Evolutionary conservation across 1,284 basidiomycete species (phyloP), one percentile per base, ranked within the genome.

Genomic region (Microbotryomycetes sp.): DNA sequence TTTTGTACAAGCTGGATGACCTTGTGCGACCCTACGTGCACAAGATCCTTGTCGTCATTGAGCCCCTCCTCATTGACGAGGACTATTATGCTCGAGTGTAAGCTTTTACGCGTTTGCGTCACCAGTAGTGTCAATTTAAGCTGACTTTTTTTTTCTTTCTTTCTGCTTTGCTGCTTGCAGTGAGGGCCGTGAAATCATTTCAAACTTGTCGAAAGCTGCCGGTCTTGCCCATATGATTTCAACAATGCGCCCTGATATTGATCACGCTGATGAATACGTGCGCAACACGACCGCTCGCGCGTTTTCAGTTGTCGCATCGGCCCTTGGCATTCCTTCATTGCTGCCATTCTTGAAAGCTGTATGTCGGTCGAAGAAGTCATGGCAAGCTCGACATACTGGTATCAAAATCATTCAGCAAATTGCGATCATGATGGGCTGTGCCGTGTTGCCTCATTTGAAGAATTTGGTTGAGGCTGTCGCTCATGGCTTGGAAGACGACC

Each of bases 161-260:
- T 9, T 19, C 9, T 42, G 36, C 36, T 19, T 42, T 42, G 36
- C 36, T 42, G 36, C 4, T 5, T 36, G 23, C 49, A 63, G 62
- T 59, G 96, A 99, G 80, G 96, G 96, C 68, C 89, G 96, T 56
- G 96, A 98, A 80, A 98, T 98, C 75, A 99, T 99, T 73, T 94
- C 91, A 73, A 98, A 99, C 77, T 80, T 98, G 54, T 96, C 96
- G 52, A 99, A 98, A 77, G 96, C 96, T 3, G 94, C 96, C 32
- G 94, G 96, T 77, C 86, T 98, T 25, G 96, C 94, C 3, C 96
- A 98, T 77, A 98, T 99, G 96, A 98, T 99, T 73, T 98, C 94
- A 42, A 98, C 94, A 23, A 98, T 99, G 94, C 88, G 94, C 72
- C 96, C 96, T 63, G 94, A 99, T 81, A 98, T 99, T 70, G 94